These are phyloP conservation scores for Talaromyces amestolkiae DNA, from an alignment of 2,329 filamentous ascomycete species.

Conservation along the genomic window DNA sequence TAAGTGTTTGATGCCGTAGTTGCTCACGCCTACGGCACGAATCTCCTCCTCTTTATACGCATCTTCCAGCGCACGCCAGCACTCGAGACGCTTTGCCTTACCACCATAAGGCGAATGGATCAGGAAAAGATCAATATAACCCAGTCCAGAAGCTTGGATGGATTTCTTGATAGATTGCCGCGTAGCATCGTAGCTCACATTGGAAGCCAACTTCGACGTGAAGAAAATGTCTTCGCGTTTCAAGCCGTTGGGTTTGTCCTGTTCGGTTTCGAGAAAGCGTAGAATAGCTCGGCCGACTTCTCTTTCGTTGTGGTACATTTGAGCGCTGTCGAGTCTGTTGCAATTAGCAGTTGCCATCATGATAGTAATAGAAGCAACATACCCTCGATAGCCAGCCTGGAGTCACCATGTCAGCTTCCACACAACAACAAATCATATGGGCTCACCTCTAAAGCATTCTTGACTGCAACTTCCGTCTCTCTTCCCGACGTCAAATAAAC, in stretches of 20 bases:
- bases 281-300: constrained; percentile 66
- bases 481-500: constrained; percentile 67
- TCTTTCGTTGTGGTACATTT: constrained; percentile 70
- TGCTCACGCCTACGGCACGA: constrained; percentile 70
- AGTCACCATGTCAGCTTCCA: constrained; percentile 32
- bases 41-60: constrained; percentile 70
- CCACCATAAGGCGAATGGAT: constrained; percentile 78
- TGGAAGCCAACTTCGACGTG: constrained; percentile 73
- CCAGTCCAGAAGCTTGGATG: constrained; percentile 63
- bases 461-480: constrained; percentile 60
- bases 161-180: constrained; percentile 64
- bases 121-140: constrained; percentile 76
- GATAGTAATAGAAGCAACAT: not conserved
- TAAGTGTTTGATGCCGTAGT: constrained; percentile 73
- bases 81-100: constrained; percentile 63
- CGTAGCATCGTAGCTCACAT: constrained; percentile 65
- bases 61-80: constrained; percentile 75
- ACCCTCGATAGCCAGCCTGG: constrained; percentile 28
- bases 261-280: constrained; percentile 50
- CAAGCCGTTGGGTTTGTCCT: constrained; percentile 51
- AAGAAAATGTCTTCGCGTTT: constrained; percentile 72
- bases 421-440: not conserved
- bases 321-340: constrained; percentile 54
- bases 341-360: not conserved
- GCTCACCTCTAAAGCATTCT: constrained; percentile 55